Evolutionary conservation across 176 grass and related monocot species (phyloP), one percentile per base, ranked within the genome.

Genomic region (Aegilops longissima): DNA sequence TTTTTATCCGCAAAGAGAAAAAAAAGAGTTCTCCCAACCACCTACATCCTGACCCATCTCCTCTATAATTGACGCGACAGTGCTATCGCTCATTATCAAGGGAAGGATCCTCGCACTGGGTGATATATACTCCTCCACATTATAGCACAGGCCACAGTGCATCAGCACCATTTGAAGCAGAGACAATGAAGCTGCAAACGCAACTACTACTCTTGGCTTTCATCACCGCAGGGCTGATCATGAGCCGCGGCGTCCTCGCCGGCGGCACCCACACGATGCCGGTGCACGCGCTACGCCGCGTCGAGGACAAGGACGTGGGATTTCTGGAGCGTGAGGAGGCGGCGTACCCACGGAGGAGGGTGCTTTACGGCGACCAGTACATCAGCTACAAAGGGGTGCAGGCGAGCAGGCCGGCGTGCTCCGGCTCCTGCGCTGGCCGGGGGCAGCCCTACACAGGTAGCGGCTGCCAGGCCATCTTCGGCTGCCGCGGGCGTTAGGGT

Each of bases 331-430:
- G 14, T 1, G 61, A 27, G 61, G 66, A 38, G 66, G 66, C 21
- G 47, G 81, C 81, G 34, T 83, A 73, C 69, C 81, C 81, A 16
- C 69, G 17, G 68, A 83, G 81, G 81, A 73, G 68, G 68, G 9
- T 83, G 34, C 68, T 83, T 21, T 83, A 73, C 34, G 17, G 31
- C 34, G 16, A 10, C 8, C 5, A 2, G 81, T 61, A 25, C 13
- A 4, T 29, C 68, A 14, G 69, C 23, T 83, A 83, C 34, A 71
- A 71, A 17, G 23, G 14, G 35, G 34, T 83, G 34, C 0, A 0
- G 13, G 81, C 34, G 52, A 83, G 14, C 81, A 12, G 73, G 69
- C 68, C 68, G 9, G 68, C 81, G 51, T 83, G 81, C 81, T 61
- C 73, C 81, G 81, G 81, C n/a, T 21, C 81, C 34, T 83, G 81